Conservation (phyloP, 2,329 filamentous ascomycete genomes). For the Alternaria arbusti region DNA sequence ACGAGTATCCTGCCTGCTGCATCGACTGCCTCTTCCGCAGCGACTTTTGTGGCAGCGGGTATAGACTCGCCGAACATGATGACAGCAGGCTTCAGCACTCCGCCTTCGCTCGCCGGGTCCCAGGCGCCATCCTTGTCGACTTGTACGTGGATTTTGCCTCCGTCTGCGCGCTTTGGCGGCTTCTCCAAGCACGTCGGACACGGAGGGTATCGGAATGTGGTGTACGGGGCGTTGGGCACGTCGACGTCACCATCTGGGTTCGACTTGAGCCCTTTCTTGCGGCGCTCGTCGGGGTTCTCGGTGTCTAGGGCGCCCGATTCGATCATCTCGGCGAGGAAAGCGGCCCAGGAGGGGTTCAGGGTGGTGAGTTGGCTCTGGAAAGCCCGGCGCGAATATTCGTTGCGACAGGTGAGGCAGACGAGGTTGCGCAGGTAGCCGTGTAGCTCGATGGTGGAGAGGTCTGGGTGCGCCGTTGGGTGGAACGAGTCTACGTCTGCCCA, state of each 20-base stretch:
- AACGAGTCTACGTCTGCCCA: conserved; percentile 84
- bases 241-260: conserved; percentile 97
- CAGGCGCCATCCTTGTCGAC: conserved; percentile 84
- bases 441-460: conserved; percentile 78
- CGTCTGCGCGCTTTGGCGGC: conserved; percentile 66
- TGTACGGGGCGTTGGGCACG: conserved; percentile 83
- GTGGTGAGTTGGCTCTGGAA: conserved; percentile 79
- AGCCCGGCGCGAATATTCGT: conserved; percentile 70
- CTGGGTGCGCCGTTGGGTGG: conserved; percentile 77
- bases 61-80: conserved; percentile 98
- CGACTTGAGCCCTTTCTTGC: conserved; percentile 73
- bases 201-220: conserved; percentile 87
- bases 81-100: conserved; percentile 89
- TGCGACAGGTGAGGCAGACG: conserved; percentile 79
- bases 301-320: conserved; percentile 77
- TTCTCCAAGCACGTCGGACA: conserved; percentile 79
- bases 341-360: conserved; percentile 86
- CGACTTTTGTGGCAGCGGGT: conserved; percentile 68
- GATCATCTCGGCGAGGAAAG: conserved; percentile 74
- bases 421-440: conserved; percentile 88
- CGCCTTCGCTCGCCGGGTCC: conserved; percentile 60
- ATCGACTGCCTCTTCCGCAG: conserved; percentile 82
- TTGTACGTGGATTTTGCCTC: conserved; percentile 61
- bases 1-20: conserved; percentile 74
- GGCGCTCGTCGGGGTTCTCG: conserved; percentile 74